Conservation (phyloP, 2,329 filamentous ascomycete genomes). For the Sarocladium strictum region DNA sequence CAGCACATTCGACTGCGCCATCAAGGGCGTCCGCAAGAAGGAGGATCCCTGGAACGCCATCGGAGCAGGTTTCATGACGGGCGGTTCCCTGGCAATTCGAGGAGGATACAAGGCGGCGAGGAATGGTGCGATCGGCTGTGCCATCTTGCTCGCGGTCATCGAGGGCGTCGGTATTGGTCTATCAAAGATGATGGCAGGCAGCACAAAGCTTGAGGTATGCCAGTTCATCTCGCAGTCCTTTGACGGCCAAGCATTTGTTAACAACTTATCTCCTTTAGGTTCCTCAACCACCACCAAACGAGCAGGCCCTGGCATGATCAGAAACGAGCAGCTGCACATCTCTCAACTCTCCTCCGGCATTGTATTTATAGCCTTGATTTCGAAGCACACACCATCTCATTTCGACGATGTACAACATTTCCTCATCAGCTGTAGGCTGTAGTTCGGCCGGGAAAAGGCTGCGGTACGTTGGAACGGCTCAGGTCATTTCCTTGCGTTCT, state of each 20-base stretch:
- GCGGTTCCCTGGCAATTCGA: conserved; percentile 83
- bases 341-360: conserved; percentile 9
- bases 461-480: neutral
- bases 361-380: conserved; percentile 11
- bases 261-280: neutral
- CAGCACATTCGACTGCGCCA: conserved; percentile 91
- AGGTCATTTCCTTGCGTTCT: neutral
- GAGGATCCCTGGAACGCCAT: conserved; percentile 98
- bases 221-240: neutral
- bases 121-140: conserved; percentile 95
- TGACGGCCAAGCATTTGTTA: neutral
- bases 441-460: neutral
- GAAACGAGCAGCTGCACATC: neutral
- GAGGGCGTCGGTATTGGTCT: conserved; percentile 96
- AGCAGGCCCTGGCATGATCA: conserved; percentile 7
- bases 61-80: conserved; percentile 94
- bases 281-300: conserved; percentile 6
- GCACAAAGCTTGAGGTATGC: conserved; percentile 70
- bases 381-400: conserved; percentile 7
- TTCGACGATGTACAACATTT: conserved; percentile 10
- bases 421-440: neutral
- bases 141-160: conserved; percentile 88
- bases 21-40: conserved; percentile 92
- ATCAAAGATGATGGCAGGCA: conserved; percentile 87
- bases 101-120: conserved; percentile 87